Base-by-base conservation (phyloP, 768 basidiomycete genomes). In the Suillus plorans region DNA sequence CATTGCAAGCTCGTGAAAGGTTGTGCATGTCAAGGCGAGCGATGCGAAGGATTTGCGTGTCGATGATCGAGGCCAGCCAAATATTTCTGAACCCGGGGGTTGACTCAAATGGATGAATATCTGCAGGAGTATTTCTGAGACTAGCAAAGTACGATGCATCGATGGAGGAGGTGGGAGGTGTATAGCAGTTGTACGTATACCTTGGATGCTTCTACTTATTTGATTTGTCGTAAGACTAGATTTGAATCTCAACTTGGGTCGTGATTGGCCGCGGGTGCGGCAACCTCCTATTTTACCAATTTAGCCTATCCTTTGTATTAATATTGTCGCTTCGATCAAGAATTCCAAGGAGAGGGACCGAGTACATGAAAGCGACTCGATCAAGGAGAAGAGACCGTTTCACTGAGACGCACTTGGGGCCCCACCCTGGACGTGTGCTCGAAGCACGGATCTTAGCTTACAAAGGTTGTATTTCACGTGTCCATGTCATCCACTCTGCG, bases 11-110 rank as follows among this genome's bases (percentile, higher is more conserved):
- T 56, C 41, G 28, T 63, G n/a, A 37, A 63, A 57, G 18, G 62
- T 63, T 60, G 28, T 63, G 55, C 62, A 63, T 58, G 62, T 63
- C 56, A 37, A 39, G 36, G 62, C 62, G 13, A 63, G 50, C 8
- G 56, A 57, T 28, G 36, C 37, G 20, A 63, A 41, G 57, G 62
- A 41, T 60, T 12, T 20, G 10, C 7, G 22, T 8, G 37, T 39
- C 14, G 18, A 1, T 18, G 56, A 58, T 25, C 18, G 56, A 18
- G 28, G 28, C 50, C 25, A 28, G 25, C 49, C 49, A 16, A 25
- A 2, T 14, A 1, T 13, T 16, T 22, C 10, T 22, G 50, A 16
- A 7, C 4, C 39, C 3, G 8, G 37, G 16, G 16, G 9, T 13
- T 58, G 37, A 58, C 39, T 16, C 37, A 58, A 58, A 39, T 16